A percentile compares a stretch with the other conserved stretches of the same genome.
Conservation (phyloP, 345 rosid genomes). For the sweet orange (Citrus sinensis) region DNA sequence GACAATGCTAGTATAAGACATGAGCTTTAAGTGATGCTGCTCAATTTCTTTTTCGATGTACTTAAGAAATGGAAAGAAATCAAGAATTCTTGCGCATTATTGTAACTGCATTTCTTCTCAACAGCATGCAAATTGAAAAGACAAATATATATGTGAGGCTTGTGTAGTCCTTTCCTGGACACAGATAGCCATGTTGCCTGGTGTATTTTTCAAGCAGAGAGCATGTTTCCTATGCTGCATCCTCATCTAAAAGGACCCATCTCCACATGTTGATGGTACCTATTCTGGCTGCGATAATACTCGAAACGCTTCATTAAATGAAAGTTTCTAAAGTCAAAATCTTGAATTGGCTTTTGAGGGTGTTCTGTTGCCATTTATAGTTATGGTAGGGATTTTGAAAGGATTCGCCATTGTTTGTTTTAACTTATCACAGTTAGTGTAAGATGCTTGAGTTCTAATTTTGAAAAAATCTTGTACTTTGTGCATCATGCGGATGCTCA, state of each 20-base stretch:
- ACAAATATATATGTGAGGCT: neutral
- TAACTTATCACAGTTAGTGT: neutral
- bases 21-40: neutral
- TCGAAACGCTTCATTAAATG: neutral
- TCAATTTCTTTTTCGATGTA: neutral
- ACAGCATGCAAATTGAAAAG: neutral
- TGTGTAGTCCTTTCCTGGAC: neutral
- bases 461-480: neutral
- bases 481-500: neutral
- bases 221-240: neutral
- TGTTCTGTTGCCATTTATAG: neutral
- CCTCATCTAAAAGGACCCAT: neutral
- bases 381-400: neutral
- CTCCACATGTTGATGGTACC: neutral
- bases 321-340: neutral
- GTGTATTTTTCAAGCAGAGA: neutral
- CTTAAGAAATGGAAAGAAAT: neutral
- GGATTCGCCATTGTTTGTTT: neutral
- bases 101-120: neutral
- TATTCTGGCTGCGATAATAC: neutral
- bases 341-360: neutral
- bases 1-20: neutral
- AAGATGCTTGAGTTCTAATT: neutral
- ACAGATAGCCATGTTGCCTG: neutral
- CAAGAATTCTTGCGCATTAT: neutral